Evolutionary conservation across 2,329 filamentous ascomycete genomes (phyloP).

Genomic region (Phialophora macrospora): DNA sequence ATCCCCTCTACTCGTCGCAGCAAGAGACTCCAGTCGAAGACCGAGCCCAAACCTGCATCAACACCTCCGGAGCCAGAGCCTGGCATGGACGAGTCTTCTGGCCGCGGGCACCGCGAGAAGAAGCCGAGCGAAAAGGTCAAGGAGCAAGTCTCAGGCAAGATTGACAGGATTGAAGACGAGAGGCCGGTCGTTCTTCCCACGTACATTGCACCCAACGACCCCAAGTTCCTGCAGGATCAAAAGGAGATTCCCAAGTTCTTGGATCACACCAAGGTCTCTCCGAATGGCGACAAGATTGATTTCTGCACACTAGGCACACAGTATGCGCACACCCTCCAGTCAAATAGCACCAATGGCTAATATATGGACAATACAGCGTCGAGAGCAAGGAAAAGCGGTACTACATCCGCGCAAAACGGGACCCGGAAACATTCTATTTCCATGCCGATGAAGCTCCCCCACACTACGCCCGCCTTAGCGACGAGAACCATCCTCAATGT

Average conservation of each 20-base stretch:
- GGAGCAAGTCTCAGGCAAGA: constrained; percentile 35
- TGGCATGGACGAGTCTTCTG: constrained; percentile 37
- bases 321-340: constrained; percentile 20
- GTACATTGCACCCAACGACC: constrained; percentile 38
- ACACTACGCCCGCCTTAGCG: constrained; percentile 82
- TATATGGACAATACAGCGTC: constrained; percentile 28
- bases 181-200: constrained; percentile 34
- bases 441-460: constrained; percentile 75
- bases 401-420: constrained; percentile 39
- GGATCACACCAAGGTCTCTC: constrained; percentile 36
- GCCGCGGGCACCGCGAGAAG: constrained; percentile 39
- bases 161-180: constrained; percentile 36
- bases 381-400: constrained; percentile 40
- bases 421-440: constrained; percentile 38
- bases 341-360: constrained; percentile 1
- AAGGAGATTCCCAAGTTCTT: constrained; percentile 38
- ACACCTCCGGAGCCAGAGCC: background rate
- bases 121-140: constrained; percentile 40
- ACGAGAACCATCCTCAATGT: constrained; percentile 68
- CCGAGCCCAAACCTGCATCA: background rate
- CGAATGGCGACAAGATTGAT: constrained; percentile 37
- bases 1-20: background rate
- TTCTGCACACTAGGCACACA: constrained; percentile 39
- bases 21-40: background rate
- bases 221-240: constrained; percentile 39